Evolutionary conservation across 2,329 filamentous ascomycete species (phyloP).

Genomic region (Sporothrix curviconia): DNA sequence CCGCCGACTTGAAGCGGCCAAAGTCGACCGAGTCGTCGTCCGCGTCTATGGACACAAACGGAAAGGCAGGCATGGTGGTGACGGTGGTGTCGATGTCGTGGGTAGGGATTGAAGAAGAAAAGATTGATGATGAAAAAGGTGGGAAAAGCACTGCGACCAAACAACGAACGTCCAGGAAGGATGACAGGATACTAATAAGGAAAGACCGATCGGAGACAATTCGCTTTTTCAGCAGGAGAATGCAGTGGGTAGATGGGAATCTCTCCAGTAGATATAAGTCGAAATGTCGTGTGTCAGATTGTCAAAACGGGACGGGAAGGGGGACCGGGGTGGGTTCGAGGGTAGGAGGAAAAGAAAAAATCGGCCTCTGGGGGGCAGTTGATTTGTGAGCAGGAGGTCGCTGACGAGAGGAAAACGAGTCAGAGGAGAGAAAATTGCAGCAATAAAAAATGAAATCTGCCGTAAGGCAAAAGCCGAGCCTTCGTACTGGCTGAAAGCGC

Average conservation of each 20-base stretch:
- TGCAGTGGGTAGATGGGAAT: neutral
- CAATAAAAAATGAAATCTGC: neutral
- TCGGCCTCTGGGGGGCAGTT: slow-evolving; percentile 12
- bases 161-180: too few relatives aligned
- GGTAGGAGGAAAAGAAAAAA: neutral
- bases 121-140: neutral
- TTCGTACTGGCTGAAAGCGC: slow-evolving; percentile 12
- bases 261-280: neutral
- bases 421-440: neutral
- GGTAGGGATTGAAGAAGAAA: neutral
- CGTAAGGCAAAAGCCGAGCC: slow-evolving; percentile 7
- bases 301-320: neutral
- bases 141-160: too few relatives aligned
- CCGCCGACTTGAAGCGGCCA: slow-evolving; percentile 1
- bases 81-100: neutral
- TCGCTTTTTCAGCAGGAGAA: neutral
- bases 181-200: neutral
- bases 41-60: slow-evolving; percentile 18
- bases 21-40: slow-evolving; percentile 13
- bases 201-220: neutral
- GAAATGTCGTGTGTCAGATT: neutral
- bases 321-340: neutral
- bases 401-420: neutral
- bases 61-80: slow-evolving; percentile 17
- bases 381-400: slow-evolving; percentile 20